These are phyloP conservation scores for Didymella segeticola DNA, from an alignment of 2,329 filamentous ascomycete genomes.

Conservation along the genomic window DNA sequence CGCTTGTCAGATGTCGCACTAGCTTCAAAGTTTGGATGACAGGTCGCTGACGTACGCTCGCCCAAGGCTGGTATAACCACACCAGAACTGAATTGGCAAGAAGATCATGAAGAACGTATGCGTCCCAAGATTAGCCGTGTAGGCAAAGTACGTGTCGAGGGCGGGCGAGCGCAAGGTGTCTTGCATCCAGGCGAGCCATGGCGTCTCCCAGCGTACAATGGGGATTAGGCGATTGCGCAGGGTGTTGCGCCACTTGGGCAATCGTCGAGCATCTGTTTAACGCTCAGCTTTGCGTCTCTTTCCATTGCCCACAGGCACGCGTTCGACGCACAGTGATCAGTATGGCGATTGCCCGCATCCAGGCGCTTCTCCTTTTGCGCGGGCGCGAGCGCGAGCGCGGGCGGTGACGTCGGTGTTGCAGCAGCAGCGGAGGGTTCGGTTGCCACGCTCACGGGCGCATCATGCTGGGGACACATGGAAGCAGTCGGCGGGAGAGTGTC, in stretches of 20 bases:
- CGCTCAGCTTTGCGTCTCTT: constrained; percentile 25
- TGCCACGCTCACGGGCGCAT: constrained; percentile 18
- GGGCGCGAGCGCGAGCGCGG: background rate
- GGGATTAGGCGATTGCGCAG: constrained; percentile 83
- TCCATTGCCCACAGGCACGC: constrained; percentile 16
- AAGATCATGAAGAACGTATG: constrained; percentile 99
- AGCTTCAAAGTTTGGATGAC: background rate
- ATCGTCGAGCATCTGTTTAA: constrained; percentile 74
- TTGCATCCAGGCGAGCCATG: constrained; percentile 88
- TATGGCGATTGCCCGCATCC: constrained; percentile 80
- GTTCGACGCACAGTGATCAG: constrained; percentile 67
- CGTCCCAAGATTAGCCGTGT: constrained; percentile 93
- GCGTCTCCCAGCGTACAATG: constrained; percentile 91
- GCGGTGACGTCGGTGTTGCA: background rate
- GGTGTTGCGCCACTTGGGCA: constrained; percentile 87
- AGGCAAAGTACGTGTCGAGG: constrained; percentile 95
- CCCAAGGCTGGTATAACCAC: constrained; percentile 82
- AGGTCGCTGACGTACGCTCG: constrained; percentile 71
- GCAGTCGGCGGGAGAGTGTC: constrained; percentile 17
- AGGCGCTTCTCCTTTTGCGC: constrained; percentile 31
- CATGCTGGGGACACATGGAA: constrained; percentile 37
- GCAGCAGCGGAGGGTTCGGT: background rate
- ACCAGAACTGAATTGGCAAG: constrained; percentile 96
- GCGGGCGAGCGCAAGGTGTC: constrained; percentile 78
- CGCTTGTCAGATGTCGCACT: constrained; percentile 26